Evolutionary conservation across 352 stramenopile species (phyloP), one percentile per base, ranked within the genome.

Genomic region (Phytophthora citricola): DNA sequence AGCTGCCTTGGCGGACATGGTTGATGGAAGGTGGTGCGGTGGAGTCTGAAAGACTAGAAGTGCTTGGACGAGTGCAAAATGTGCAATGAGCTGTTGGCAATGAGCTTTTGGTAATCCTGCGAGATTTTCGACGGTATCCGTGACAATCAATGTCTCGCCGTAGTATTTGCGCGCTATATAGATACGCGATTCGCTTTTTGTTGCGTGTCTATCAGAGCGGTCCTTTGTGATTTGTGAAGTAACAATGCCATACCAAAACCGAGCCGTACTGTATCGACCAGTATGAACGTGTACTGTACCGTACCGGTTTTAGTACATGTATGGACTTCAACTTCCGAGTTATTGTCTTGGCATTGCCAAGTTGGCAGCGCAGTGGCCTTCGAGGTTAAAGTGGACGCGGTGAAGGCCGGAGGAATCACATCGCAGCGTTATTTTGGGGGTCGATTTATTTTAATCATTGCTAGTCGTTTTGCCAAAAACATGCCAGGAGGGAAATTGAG

Each of bases 1-100:
- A 27, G 62, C 40, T 47, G 59, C 52, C 50, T 73, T 73, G 64
- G 63, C 54, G 45, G 63, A 68, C 58, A 71, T 67, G 58, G 47
- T 61, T 12, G 40, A 15, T 46, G 24, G 31, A 11, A 8, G 31
- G 31, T 34, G 31, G 31, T 6, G 31, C 11, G 7, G 31, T 34
- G 31, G 31, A 34, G 66, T 43, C 36, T 43, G 36, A 43, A 43
- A 20, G 22, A 50, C 11, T 34, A 10, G 22, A 31, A 20, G 44
- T 50, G 24, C 22, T 55, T 31, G 24, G 11, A 9, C 22, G 39
- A 52, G 27, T 24, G 60, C 60, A 31, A 68, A 68, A 57, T 68
- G 51, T 39, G 50, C 22, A 68, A 68, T 68, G 51, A 55, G 11
- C 47, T 32, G 10, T 44, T 40, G 29, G 0, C 40, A 17, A 43